Percentiles rank a stretch among this genome's conserved stretches.
Evolutionary conservation across 257 asterid genomes (phyloP).

Genomic region (Solanum acaule): DNA sequence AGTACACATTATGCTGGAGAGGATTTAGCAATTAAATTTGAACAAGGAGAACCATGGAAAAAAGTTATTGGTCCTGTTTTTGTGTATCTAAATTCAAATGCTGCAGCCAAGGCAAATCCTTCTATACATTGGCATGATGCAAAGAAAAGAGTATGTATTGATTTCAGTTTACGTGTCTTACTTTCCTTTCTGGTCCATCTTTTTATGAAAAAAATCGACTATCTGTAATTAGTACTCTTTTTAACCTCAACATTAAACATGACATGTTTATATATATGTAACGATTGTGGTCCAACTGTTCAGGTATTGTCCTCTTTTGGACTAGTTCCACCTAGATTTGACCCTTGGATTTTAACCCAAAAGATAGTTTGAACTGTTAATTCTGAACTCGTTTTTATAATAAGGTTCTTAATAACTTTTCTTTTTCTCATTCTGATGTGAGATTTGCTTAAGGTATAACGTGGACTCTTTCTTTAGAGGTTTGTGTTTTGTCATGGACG

Average conservation of each 20-base stretch:
- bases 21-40: slow-evolving; percentile 31
- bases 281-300: background rate
- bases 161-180: background rate
- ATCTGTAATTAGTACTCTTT: background rate
- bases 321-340: background rate
- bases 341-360: background rate
- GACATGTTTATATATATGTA: background rate
- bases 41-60: slow-evolving; percentile 49
- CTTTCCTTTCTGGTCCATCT: background rate
- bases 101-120: slow-evolving; percentile 19
- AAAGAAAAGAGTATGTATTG: slow-evolving; percentile 24
- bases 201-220: background rate
- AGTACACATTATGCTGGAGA: slow-evolving; percentile 65
- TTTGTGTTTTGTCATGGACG: rapidly evolving
- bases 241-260: no score
- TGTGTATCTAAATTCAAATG: slow-evolving; percentile 39
- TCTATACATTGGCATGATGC: slow-evolving; percentile 58
- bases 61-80: slow-evolving; percentile 60
- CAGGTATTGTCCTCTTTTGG: background rate
- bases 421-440: background rate
- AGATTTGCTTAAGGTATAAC: background rate
- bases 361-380: background rate
- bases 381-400: background rate
- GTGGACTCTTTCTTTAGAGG: background rate
- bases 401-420: background rate